Percentiles rank a stretch among this genome's conserved stretches.
Evolutionary conservation across 495 filamentous ascomycete species (phyloP).

Genomic region (Coniosporium apollinis): DNA sequence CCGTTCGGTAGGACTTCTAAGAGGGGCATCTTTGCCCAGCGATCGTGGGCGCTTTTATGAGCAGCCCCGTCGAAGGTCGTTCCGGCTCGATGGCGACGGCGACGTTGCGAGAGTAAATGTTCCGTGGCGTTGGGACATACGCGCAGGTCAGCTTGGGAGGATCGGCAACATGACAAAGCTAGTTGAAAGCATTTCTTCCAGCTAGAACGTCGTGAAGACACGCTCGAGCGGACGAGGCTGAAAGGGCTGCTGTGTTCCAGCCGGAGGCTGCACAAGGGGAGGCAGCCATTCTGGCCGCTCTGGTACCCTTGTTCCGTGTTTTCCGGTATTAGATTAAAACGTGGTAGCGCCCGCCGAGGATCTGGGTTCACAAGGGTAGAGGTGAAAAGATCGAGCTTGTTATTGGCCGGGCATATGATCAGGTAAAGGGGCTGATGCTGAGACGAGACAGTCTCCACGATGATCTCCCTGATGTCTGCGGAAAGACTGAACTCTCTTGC

Average conservation of each 20-base stretch:
- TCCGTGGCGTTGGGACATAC: neutral
- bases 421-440: no score
- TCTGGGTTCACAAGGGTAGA: no score
- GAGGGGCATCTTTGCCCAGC: constrained; percentile 1
- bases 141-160: neutral
- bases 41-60: neutral
- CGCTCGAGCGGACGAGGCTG: constrained; percentile 1
- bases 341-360: no score
- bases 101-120: neutral
- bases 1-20: neutral
- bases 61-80: neutral
- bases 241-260: neutral
- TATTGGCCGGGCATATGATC: no score
- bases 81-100: constrained; percentile 2
- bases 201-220: neutral
- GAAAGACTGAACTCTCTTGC: no score
- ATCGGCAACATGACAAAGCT: neutral
- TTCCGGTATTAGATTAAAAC: no score
- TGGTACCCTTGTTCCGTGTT: no score
- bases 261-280: no score
- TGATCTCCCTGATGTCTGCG: no score
- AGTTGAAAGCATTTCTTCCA: neutral
- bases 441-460: no score
- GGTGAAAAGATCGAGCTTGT: no score
- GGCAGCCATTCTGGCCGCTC: no score